phyloP scores from a whole-genome alignment of 2,329 filamentous ascomycete genomes.

The Eutypella sp. region DNA sequence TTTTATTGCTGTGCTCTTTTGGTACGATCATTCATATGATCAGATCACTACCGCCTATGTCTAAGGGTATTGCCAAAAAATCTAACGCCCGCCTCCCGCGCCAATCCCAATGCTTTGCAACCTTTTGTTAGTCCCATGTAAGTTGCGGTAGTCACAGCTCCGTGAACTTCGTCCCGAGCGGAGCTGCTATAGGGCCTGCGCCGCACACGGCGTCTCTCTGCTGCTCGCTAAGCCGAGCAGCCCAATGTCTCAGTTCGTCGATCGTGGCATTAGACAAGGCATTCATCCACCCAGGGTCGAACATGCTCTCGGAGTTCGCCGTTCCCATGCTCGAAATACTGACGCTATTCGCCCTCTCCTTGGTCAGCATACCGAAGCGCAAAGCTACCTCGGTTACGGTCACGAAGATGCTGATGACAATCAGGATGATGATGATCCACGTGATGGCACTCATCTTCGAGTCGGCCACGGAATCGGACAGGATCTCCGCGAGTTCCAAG shows the following conservation, averaged over 20 bases:
- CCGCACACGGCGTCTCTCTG: conserved; percentile 26
- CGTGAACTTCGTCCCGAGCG: conserved; percentile 20
- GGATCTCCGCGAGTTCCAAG: conserved; percentile 89
- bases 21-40: too few relatives aligned
- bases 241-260: conserved; percentile 25
- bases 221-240: conserved; percentile 21
- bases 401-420: conserved; percentile 83
- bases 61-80: too few relatives aligned
- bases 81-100: too few relatives aligned
- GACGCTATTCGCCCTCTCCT: conserved; percentile 30
- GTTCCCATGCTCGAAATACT: too few relatives aligned
- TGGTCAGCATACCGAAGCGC: conserved; percentile 69
- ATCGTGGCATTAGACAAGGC: conserved; percentile 23
- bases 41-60: too few relatives aligned
- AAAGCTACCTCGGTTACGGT: conserved; percentile 86
- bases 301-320: conserved; percentile 2
- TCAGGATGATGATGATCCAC: conserved; percentile 96
- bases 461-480: conserved; percentile 87
- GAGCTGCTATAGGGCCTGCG: conserved; percentile 18
- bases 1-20: too few relatives aligned
- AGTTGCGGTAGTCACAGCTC: conserved; percentile 17
- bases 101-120: neutral
- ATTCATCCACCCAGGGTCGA: conserved; percentile 16
- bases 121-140: neutral
- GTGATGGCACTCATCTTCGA: conserved; percentile 95